phyloP scores from a whole-genome alignment of 2,329 filamentous ascomycete species.

The Davidsoniella virescens region DNA sequence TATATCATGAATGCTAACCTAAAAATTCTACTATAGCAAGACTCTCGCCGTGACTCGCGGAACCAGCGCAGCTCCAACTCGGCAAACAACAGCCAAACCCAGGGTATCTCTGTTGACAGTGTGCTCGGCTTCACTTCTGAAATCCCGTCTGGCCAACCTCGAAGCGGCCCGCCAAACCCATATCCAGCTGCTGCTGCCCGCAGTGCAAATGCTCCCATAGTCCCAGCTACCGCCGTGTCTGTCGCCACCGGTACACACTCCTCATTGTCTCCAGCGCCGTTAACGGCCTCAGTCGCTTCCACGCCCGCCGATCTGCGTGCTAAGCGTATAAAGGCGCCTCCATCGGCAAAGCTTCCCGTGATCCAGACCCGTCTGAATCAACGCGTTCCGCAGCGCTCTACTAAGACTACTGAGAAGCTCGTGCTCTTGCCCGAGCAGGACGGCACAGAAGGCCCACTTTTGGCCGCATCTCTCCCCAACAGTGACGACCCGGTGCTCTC shows the following conservation, averaged over 20 bases:
- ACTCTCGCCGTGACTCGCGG: conserved; percentile 6
- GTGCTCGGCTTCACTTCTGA: conserved; percentile 87
- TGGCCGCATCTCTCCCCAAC: conserved; percentile 30
- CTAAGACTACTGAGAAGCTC: conserved; percentile 93
- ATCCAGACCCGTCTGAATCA: conserved; percentile 32
- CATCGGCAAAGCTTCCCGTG: conserved; percentile 15
- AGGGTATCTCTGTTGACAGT: conserved; percentile 74
- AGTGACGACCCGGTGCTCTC: conserved; percentile 6
- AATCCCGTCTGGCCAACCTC: conserved; percentile 84
- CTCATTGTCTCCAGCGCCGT: conserved; percentile 18
- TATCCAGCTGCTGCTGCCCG: conserved; percentile 20
- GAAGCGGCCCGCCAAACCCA: conserved; percentile 43
- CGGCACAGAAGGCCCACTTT: conserved; percentile 32
- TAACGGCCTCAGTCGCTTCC: conserved; percentile 15
- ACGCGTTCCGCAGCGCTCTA: conserved; percentile 66
- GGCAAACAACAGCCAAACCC: conserved; percentile 6
- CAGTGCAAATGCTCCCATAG: conserved; percentile 17
- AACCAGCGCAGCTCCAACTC: background rate
- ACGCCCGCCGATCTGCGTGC: conserved; percentile 6
- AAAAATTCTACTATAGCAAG: background rate
- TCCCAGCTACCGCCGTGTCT: conserved; percentile 16
- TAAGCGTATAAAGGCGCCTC: conserved; percentile 11
- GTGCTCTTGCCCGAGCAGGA: conserved; percentile 77
- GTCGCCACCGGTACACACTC: conserved; percentile 13
- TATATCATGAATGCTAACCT: too few relatives aligned